phyloP scores from a whole-genome alignment of 2,329 filamentous ascomycete species.

The Fusarium mangiferae region DNA sequence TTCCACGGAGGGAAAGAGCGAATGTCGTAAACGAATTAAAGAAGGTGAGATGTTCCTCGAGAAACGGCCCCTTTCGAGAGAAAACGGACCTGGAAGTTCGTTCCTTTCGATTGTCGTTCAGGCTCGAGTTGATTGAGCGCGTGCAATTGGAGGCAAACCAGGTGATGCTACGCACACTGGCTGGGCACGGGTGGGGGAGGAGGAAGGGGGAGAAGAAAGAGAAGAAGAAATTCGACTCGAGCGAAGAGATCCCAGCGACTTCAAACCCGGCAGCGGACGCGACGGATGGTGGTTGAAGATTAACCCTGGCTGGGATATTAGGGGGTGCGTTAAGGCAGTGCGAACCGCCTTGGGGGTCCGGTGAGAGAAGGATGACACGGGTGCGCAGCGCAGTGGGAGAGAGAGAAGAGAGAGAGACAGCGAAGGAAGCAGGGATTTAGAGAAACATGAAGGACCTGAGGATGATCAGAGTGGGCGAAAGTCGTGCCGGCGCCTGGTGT shows the following conservation, averaged over 20 bases:
- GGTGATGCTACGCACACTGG: constrained; percentile 40
- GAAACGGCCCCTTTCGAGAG: constrained; percentile 22
- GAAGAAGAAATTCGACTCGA: constrained; percentile 28
- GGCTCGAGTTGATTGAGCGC: constrained; percentile 29
- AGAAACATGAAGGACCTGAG: constrained; percentile 30
- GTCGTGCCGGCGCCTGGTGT: constrained; percentile 40
- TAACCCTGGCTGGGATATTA: constrained; percentile 30
- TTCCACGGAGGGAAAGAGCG: constrained; percentile 32
- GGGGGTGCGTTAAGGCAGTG: constrained; percentile 30
- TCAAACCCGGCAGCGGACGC: constrained; percentile 24
- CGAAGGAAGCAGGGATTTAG: constrained; percentile 20
- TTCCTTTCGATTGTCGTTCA: constrained; percentile 42
- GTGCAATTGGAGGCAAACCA: constrained; percentile 38
- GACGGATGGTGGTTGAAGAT: constrained; percentile 31
- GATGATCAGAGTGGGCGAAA: constrained; percentile 34
- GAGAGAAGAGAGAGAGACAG: constrained; percentile 3
- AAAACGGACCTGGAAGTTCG: constrained; percentile 37
- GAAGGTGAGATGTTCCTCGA: constrained; percentile 35
- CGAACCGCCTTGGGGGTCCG: constrained; percentile 11
- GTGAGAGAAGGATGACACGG: constrained; percentile 1
- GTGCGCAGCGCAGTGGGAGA: constrained; percentile 9
- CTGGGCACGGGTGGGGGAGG: constrained; percentile 38
- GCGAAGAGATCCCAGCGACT: constrained; percentile 26
- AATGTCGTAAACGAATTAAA: constrained; percentile 35
- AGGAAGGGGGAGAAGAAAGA: constrained; percentile 11